These are phyloP conservation scores for Psilocybe azurescens DNA, from an alignment of 768 basidiomycete species.

Conservation along the genomic window DNA sequence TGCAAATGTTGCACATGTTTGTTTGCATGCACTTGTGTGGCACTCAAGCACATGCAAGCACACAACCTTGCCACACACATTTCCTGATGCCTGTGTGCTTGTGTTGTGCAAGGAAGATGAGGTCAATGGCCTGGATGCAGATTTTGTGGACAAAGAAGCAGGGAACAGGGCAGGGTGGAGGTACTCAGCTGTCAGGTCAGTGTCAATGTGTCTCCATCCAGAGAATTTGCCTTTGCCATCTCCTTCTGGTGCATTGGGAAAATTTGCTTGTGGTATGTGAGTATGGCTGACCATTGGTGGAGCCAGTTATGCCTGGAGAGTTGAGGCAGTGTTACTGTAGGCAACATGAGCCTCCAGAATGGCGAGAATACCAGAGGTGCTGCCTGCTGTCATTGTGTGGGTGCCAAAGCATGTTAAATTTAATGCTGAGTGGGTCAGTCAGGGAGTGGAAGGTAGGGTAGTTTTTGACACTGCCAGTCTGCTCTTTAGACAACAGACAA, in stretches of 20 bases:
- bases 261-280: background rate
- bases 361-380: background rate
- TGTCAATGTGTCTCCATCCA: background rate
- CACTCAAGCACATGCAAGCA: too few relatives aligned
- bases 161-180: constrained; percentile 3
- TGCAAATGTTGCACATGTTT: too few relatives aligned
- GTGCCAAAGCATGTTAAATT: constrained; percentile 13
- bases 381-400: too few relatives aligned
- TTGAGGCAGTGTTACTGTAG: background rate
- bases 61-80: too few relatives aligned
- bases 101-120: background rate
- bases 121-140: background rate
- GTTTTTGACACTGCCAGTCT: constrained; percentile 2
- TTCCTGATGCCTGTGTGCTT: too few relatives aligned
- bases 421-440: constrained; percentile 10
- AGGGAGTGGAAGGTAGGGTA: constrained; percentile 16
- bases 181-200: background rate
- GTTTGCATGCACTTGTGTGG: too few relatives aligned
- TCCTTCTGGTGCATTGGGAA: background rate
- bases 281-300: constrained; percentile 6
- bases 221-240: background rate
- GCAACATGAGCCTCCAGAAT: background rate
- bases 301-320: constrained; percentile 6
- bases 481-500: too few relatives aligned
- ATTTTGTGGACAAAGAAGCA: background rate